phyloP scores from a whole-genome alignment of 2,329 filamentous ascomycete genomes.

The Chaetomiaceae sp. region DNA sequence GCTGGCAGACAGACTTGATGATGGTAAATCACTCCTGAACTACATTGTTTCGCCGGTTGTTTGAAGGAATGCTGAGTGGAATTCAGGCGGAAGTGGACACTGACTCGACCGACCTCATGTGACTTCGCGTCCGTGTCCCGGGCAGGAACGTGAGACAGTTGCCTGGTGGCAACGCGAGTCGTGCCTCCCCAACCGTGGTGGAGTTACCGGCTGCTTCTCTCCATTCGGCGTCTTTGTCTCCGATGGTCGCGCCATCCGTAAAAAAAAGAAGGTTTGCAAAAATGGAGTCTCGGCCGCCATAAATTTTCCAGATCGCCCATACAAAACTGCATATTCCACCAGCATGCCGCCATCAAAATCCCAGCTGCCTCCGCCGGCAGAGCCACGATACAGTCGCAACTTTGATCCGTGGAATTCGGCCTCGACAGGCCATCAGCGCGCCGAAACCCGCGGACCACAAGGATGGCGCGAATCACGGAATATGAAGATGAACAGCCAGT shows the following conservation, averaged over 20 bases:
- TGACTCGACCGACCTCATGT: constrained; percentile 13
- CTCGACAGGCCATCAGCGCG: constrained; percentile 72
- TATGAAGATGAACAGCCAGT: constrained; percentile 67
- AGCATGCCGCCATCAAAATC: constrained; percentile 26
- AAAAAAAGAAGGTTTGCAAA: too few relatives aligned
- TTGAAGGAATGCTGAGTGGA: not conserved
- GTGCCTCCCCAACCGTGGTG: constrained; percentile 11
- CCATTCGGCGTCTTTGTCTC: not conserved
- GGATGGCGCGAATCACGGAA: constrained; percentile 68
- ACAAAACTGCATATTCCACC: too few relatives aligned
- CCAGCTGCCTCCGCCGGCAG: constrained; percentile 30
- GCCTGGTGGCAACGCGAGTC: constrained; percentile 13
- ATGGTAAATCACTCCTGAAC: too few relatives aligned
- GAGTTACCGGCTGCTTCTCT: not conserved
- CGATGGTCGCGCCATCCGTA: too few relatives aligned
- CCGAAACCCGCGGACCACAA: constrained; percentile 62
- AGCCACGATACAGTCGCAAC: constrained; percentile 39
- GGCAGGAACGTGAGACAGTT: constrained; percentile 14
- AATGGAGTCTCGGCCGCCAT: not conserved
- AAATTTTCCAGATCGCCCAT: too few relatives aligned
- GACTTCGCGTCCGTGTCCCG: constrained; percentile 12
- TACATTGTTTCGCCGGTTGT: not conserved
- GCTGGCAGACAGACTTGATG: not conserved
- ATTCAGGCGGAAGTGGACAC: constrained; percentile 2
- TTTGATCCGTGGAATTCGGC: constrained; percentile 72